phyloP scores from a whole-genome alignment of 805 yeast genomes.

The Candida morakotiae region DNA sequence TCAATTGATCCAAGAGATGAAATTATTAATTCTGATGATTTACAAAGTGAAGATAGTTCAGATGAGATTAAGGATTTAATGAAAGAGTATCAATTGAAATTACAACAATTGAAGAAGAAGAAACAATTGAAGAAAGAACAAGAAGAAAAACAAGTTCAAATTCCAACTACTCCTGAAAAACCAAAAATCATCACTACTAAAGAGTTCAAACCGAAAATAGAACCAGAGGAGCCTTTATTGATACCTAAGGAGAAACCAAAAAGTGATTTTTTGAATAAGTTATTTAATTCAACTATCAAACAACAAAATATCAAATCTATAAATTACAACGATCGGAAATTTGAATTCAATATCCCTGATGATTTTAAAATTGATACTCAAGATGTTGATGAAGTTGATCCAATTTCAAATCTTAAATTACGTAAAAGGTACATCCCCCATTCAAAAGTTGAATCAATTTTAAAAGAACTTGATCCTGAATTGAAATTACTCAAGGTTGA shows the following conservation, averaged over 20 bases:
- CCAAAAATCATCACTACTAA: background rate
- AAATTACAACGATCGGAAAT: constrained; percentile 21
- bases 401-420: constrained; percentile 14
- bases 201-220: background rate
- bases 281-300: constrained; percentile 12
- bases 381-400: constrained; percentile 18
- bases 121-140: constrained; percentile 1
- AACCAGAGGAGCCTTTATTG: background rate
- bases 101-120: constrained; percentile 9
- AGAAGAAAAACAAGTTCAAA: constrained; percentile 4
- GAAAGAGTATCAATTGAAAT: constrained; percentile 29
- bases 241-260: constrained; percentile 5
- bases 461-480: constrained; percentile 29
- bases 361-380: constrained; percentile 2
- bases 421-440: constrained; percentile 44
- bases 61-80: constrained; percentile 35
- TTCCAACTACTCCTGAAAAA: constrained; percentile 13
- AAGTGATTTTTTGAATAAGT: constrained; percentile 16
- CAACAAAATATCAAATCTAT: constrained; percentile 9
- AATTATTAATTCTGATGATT: constrained; percentile 19
- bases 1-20: constrained; percentile 34
- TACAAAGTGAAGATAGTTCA: constrained; percentile 33
- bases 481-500: constrained; percentile 55
- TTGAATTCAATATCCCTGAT: constrained; percentile 20
- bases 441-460: constrained; percentile 26